Conservation (phyloP, 2,329 filamentous ascomycete genomes). For the Fusarium secorum region DNA sequence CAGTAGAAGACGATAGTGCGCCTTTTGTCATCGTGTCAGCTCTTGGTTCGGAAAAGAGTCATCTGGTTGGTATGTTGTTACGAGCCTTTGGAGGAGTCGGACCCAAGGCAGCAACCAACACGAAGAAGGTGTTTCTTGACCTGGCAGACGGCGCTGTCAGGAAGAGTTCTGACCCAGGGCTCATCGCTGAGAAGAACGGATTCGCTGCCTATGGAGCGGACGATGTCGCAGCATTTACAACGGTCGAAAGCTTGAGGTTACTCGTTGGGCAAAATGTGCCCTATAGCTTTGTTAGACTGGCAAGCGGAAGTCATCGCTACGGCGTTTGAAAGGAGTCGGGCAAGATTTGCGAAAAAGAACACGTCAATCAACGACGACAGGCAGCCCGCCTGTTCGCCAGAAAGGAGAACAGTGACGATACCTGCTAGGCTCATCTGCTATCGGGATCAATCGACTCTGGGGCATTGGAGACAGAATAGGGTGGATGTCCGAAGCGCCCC, state of each 20-base stretch:
- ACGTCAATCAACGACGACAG: neutral
- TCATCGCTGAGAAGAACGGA: slow-evolving; percentile 75
- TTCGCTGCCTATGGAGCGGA: slow-evolving; percentile 82
- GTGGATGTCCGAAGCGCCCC: slow-evolving; percentile 16
- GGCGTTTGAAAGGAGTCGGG: slow-evolving; percentile 46
- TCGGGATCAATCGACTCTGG: slow-evolving; percentile 18
- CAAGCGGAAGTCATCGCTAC: slow-evolving; percentile 61
- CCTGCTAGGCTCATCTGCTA: neutral
- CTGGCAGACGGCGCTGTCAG: slow-evolving; percentile 65
- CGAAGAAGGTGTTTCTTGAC: slow-evolving; percentile 79
- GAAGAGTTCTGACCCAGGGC: slow-evolving; percentile 71
- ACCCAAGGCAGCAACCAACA: slow-evolving; percentile 47
- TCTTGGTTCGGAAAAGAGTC: slow-evolving; percentile 78
- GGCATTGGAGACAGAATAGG: slow-evolving; percentile 25
- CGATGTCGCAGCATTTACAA: slow-evolving; percentile 84
- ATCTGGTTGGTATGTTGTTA: slow-evolving; percentile 78
- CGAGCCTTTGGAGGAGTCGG: slow-evolving; percentile 69
- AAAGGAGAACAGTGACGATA: neutral
- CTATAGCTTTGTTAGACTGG: slow-evolving; percentile 84
- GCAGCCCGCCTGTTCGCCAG: neutral
- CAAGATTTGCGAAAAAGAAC: neutral
- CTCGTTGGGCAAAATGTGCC: slow-evolving; percentile 87
- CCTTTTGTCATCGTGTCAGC: slow-evolving; percentile 86
- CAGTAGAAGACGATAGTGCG: slow-evolving; percentile 59
- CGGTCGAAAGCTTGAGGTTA: slow-evolving; percentile 79